phyloP scores from a whole-genome alignment of 2,329 filamentous ascomycete genomes.

The Trichoderma koningiopsis region DNA sequence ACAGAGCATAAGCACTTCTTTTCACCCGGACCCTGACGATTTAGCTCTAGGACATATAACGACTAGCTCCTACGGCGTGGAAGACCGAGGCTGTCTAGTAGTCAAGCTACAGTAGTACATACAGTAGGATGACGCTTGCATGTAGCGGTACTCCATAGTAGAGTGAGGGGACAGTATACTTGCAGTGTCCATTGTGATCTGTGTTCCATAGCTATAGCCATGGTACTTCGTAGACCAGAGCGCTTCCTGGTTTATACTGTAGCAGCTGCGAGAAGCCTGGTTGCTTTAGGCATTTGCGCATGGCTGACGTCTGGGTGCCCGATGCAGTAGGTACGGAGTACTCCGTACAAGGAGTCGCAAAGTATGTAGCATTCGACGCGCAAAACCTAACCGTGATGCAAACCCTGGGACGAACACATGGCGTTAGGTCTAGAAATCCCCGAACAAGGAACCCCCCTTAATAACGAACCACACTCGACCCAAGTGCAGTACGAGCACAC shows the following conservation, averaged over 20 bases:
- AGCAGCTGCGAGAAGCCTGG: background rate
- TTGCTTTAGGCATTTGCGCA: background rate
- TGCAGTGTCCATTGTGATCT: background rate
- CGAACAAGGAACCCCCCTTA: slow-evolving; percentile 7
- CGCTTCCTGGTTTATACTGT: background rate
- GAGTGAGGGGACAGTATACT: background rate
- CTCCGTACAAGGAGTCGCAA: slow-evolving; percentile 9
- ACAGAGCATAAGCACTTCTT: background rate
- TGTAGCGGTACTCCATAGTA: background rate
- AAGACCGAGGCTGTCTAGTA: background rate
- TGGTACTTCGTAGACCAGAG: background rate
- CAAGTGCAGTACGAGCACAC: background rate
- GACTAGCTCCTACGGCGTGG: background rate
- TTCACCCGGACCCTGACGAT: background rate
- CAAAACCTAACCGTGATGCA: background rate
- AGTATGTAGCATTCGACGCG: background rate
- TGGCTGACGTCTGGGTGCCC: background rate
- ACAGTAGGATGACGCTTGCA: background rate
- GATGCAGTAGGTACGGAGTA: slow-evolving; percentile 15
- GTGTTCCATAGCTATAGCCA: background rate
- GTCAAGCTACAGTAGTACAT: background rate
- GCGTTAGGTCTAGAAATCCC: slow-evolving; percentile 1
- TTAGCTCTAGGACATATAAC: background rate
- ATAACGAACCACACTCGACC: background rate
- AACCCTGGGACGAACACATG: slow-evolving; percentile 9